A percentile compares a stretch with the other conserved stretches of the same genome.
Evolutionary conservation across 139 green algal species (phyloP).

Genomic region (Ulvella scutata): DNA sequence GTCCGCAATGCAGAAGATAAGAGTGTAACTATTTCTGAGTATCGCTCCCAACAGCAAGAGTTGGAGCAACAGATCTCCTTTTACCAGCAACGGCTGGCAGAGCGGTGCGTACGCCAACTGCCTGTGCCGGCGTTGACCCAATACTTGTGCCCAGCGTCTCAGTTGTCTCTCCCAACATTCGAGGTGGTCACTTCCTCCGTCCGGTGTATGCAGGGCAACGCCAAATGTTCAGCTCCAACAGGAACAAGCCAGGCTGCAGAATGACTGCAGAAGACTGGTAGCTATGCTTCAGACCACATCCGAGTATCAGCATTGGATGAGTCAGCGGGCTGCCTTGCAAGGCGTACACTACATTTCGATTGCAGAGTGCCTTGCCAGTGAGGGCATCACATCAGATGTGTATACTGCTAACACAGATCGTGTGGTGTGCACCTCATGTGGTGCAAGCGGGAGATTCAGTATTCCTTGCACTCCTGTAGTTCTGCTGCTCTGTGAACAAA

Average conservation of each 20-base stretch:
- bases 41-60: neutral
- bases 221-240: neutral
- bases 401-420: neutral
- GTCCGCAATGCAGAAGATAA: neutral
- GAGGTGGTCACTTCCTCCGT: neutral
- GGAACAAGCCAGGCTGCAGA: neutral
- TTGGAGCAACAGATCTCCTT: neutral
- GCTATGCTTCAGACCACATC: neutral
- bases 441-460: too few relatives aligned
- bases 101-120: neutral
- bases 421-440: neutral
- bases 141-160: neutral
- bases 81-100: neutral
- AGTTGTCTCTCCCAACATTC: neutral
- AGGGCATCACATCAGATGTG: neutral
- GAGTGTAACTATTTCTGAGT: neutral
- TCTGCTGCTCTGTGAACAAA: too few relatives aligned
- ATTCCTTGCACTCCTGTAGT: too few relatives aligned
- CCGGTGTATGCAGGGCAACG: neutral
- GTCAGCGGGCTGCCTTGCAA: neutral
- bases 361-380: neutral
- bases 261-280: neutral
- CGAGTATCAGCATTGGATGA: neutral
- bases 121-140: neutral
- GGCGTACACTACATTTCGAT: conserved; percentile 2